Base-by-base conservation (phyloP, 2,329 filamentous ascomycete species). In the Cylindrodendrum hubeiense region DNA sequence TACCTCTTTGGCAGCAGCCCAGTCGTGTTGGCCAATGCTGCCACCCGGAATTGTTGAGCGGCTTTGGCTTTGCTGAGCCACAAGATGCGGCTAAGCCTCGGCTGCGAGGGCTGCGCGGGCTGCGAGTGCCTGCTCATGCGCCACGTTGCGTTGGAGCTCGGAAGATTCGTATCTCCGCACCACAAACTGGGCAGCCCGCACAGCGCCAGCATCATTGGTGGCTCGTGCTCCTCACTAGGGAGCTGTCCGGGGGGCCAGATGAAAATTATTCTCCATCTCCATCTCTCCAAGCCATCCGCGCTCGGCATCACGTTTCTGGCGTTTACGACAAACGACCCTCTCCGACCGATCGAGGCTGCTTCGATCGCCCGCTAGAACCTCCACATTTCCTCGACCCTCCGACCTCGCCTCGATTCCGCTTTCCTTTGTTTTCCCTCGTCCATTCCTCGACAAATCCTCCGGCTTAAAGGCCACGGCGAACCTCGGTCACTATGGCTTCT, bases 401-500 rank as follows among this genome's bases (percentile, higher is more conserved):
- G 34, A 24, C 58, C 57, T 58, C 37, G 57, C 37, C 55, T 65
- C 53, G 60, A 67, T 63, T 54, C 65, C 72, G 57, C 60, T 60
- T 62, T 63, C 67, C 64, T 64, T 54, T 69, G 59, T 65, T 62
- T 56, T 57, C 65, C 26, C 60, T 67, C 66, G 59, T 70, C 59
- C 60, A 63, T 67, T 72, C 67, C 61, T 71, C 74, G 71, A 75
- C 69, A 62, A 69, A 69, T 70, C 49, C 46, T 60, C 34, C 51
- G 66, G 59, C 64, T 59, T 70, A 65, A 72, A 75, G 68, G 69
- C 73, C 67, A 75, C 72, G 67, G 64, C 70, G 65, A 66, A 68
- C 69, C 67, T 71, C 69, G 68, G 56, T 77, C 79, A 82, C 75
- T 75, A 89, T 89, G 86, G 83, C 85, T 67, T 81, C 85, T 74